Conservation (phyloP, 345 rosid genomes). For the Salix suchowensis region DNA sequence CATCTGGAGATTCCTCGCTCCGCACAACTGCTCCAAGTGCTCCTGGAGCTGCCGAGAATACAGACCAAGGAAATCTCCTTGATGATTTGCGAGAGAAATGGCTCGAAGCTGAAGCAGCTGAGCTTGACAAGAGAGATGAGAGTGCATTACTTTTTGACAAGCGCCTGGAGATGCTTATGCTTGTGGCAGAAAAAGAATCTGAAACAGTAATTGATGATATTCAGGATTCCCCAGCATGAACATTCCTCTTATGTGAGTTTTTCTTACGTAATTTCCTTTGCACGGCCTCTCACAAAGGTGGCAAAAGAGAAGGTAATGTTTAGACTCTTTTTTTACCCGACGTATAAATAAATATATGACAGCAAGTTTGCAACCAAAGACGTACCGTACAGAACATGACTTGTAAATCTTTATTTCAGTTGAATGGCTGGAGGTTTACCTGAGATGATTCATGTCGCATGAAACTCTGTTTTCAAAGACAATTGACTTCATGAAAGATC, state of each 20-base stretch:
- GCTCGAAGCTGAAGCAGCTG: conserved; percentile 97
- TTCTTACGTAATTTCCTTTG: not conserved
- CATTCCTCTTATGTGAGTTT: not conserved
- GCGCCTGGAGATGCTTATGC: conserved; percentile 80
- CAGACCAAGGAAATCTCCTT: conserved; percentile 77
- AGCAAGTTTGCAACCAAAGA: too few species aligned
- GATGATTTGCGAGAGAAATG: conserved; percentile 94
- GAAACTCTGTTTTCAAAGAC: too few species aligned
- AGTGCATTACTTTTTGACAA: conserved; percentile 82
- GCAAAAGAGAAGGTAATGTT: not conserved
- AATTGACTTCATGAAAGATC: too few species aligned
- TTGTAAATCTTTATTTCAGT: too few species aligned
- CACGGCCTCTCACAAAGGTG: not conserved
- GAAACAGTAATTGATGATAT: conserved; percentile 18
- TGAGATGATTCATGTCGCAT: too few species aligned
- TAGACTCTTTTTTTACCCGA: too few species aligned
- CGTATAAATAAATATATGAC: too few species aligned
- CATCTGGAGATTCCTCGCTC: conserved; percentile 87
- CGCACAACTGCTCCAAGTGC: conserved; percentile 89
- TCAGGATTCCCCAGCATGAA: conserved; percentile 24
- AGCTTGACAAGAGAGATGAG: conserved; percentile 95
- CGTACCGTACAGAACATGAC: too few species aligned
- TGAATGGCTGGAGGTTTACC: too few species aligned
- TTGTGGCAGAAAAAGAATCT: conserved; percentile 63
- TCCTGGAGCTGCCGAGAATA: conserved; percentile 64